Conservation (phyloP, 768 basidiomycete genomes). For the Leccinum obscurum region DNA sequence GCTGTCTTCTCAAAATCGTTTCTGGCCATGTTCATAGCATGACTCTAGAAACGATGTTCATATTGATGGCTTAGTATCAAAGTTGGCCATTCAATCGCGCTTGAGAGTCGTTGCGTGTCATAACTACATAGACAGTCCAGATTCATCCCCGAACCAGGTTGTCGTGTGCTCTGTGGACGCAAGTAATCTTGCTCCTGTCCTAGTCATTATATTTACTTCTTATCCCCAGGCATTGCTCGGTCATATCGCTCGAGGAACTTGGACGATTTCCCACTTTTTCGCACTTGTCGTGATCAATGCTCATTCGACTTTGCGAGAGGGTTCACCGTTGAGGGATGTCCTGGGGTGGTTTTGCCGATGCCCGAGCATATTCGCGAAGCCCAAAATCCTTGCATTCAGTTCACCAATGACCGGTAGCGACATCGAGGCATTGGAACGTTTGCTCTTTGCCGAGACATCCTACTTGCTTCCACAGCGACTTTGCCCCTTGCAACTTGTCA, state of each 20-base stretch:
- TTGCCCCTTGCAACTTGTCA: conserved; percentile 50
- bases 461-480: conserved; percentile 38
- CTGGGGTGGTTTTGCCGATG: conserved; percentile 47
- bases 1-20: not conserved
- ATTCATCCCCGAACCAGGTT: conserved; percentile 32
- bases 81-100: conserved; percentile 17
- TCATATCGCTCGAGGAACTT: conserved; percentile 37
- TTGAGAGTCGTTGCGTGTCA: conserved; percentile 20
- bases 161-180: conserved; percentile 44
- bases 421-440: conserved; percentile 40
- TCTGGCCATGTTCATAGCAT: conserved; percentile 3
- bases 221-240: conserved; percentile 40
- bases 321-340: conserved; percentile 42
- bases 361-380: conserved; percentile 36
- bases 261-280: conserved; percentile 46
- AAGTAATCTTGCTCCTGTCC: conserved; percentile 20
- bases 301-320: conserved; percentile 37
- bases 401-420: conserved; percentile 27
- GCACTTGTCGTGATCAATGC: conserved; percentile 46
- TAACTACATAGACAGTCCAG: conserved; percentile 13
- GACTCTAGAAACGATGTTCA: conserved; percentile 10
- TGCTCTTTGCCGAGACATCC: conserved; percentile 41
- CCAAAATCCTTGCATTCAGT: conserved; percentile 46
- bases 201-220: conserved; percentile 5
- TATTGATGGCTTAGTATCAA: conserved; percentile 16